phyloP scores from a whole-genome alignment of 2,329 filamentous ascomycete genomes.

The Sclerotiophoma versabilis region DNA sequence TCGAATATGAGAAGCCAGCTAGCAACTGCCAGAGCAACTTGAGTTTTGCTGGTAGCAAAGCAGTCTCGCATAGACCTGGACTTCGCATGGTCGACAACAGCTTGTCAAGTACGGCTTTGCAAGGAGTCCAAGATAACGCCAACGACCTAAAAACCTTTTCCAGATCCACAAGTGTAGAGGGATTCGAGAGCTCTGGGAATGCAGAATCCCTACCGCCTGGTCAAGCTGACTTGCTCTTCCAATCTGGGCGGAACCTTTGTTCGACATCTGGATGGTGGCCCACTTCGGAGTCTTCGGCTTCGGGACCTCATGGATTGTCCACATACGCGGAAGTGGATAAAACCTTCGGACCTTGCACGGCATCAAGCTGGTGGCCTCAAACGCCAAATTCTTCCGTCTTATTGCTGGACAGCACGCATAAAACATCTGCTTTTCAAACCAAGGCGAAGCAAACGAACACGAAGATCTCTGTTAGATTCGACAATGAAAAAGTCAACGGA shows the following conservation, averaged over 20 bases:
- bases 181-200: neutral
- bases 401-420: constrained; percentile 9
- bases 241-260: constrained; percentile 30
- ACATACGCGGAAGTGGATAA: constrained; percentile 12
- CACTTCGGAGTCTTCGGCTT: neutral
- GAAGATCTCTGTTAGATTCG: neutral
- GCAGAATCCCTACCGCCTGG: neutral
- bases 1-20: constrained; percentile 33
- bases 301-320: constrained; percentile 11
- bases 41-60: constrained; percentile 15
- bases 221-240: constrained; percentile 25
- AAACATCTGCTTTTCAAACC: constrained; percentile 13
- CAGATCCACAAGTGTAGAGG: neutral
- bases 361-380: constrained; percentile 26
- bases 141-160: neutral
- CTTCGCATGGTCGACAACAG: neutral
- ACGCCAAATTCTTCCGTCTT: constrained; percentile 5
- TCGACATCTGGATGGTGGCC: constrained; percentile 34
- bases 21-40: constrained; percentile 17
- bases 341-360: constrained; percentile 7
- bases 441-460: neutral
- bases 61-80: neutral
- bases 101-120: neutral
- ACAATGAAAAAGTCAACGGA: neutral
- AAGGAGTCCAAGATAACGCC: neutral